Conservation (phyloP, 441 rosid genomes). For the Populus hybrid region DNA sequence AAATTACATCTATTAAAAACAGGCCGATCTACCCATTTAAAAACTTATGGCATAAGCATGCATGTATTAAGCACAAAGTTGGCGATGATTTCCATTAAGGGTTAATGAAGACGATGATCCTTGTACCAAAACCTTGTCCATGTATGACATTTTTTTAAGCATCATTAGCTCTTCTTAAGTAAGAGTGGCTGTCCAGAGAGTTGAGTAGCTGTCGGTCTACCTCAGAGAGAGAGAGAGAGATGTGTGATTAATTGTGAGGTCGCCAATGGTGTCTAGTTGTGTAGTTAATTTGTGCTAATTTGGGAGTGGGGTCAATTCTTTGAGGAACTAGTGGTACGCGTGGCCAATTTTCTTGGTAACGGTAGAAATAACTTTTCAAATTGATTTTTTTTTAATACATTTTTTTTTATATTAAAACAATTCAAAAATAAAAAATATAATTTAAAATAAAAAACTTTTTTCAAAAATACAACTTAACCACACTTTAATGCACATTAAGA, state of each 20-base stretch:
- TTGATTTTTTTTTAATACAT: too few species aligned
- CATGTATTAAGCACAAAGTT: not conserved
- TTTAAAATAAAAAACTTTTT: too few species aligned
- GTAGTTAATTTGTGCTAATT: slow-evolving; percentile 4
- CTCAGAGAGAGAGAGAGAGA: slow-evolving; percentile 2
- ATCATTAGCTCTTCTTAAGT: slow-evolving; percentile 30
- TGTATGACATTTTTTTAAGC: slow-evolving; percentile 17
- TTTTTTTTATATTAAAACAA: too few species aligned
- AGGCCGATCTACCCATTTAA: not conserved
- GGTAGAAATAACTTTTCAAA: too few species aligned
- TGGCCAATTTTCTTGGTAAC: not conserved
- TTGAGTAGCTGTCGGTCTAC: slow-evolving; percentile 8
- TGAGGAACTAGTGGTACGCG: not conserved
- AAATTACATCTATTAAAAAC: not conserved
- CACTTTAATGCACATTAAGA: too few species aligned
- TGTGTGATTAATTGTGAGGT: not conserved
- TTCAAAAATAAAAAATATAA: too few species aligned
- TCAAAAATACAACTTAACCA: too few species aligned
- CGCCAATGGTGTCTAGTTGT: slow-evolving; percentile 7
- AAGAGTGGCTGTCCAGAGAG: slow-evolving; percentile 21
- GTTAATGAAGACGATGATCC: slow-evolving; percentile 8
- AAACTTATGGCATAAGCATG: not conserved
- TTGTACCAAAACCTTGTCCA: slow-evolving; percentile 6
- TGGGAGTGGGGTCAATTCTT: slow-evolving; percentile 11
- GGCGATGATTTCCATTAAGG: slow-evolving; percentile 21